Conservation (phyloP, 352 stramenopile genomes). For the Saprolegnia diclina region DNA sequence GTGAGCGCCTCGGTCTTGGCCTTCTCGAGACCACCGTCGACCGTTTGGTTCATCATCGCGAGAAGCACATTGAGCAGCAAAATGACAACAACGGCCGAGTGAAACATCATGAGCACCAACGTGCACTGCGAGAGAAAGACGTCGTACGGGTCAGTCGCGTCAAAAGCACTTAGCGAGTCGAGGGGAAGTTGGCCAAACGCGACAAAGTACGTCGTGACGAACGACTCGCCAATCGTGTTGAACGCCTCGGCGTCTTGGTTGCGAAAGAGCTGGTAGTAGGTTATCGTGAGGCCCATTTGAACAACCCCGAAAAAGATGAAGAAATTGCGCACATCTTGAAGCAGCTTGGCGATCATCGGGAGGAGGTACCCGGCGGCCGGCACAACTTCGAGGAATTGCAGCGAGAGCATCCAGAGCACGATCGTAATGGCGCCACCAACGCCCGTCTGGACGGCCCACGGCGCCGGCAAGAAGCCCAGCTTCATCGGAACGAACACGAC, state of each 20-base stretch:
- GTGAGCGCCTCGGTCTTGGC: slow-evolving; percentile 23
- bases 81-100: slow-evolving; percentile 17
- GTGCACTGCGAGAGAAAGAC: slow-evolving; percentile 13
- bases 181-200: slow-evolving; percentile 18
- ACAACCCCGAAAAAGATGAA: slow-evolving; percentile 25
- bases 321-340: slow-evolving; percentile 25
- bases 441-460: slow-evolving; percentile 6
- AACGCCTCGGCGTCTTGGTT: slow-evolving; percentile 20
- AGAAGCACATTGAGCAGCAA: slow-evolving; percentile 21
- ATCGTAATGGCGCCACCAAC: slow-evolving; percentile 24
- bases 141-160: neutral
- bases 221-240: slow-evolving; percentile 16
- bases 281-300: slow-evolving; percentile 18
- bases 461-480: neutral
- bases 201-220: slow-evolving; percentile 25
- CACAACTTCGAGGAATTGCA: slow-evolving; percentile 25
- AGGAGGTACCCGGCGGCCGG: slow-evolving; percentile 21
- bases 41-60: slow-evolving; percentile 26
- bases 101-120: slow-evolving; percentile 24
- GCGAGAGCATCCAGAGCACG: slow-evolving; percentile 20
- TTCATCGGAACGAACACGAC: slow-evolving; percentile 20
- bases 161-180: slow-evolving; percentile 16
- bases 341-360: slow-evolving; percentile 22
- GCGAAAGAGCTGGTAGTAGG: slow-evolving; percentile 21
- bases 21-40: slow-evolving; percentile 18